Evolutionary conservation across 345 rosid genomes (phyloP).

Genomic region (Salix arbutifolia): DNA sequence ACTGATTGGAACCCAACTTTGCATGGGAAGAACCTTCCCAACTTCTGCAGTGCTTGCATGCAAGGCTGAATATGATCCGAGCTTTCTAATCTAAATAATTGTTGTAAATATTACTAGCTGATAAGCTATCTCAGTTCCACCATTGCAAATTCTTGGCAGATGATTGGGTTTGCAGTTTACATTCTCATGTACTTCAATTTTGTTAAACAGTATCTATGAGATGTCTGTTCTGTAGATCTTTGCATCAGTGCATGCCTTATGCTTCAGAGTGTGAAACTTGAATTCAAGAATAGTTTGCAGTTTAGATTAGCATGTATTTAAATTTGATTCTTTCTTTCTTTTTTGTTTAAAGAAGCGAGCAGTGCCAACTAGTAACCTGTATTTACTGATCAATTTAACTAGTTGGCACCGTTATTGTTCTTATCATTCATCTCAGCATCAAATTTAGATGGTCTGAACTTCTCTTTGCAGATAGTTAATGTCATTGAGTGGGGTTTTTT

Average conservation of each 20-base stretch:
- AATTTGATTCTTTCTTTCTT: no score
- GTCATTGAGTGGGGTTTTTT: conserved; percentile 8
- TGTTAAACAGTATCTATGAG: background rate
- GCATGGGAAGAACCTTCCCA: background rate
- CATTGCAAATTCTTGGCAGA: background rate
- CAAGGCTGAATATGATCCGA: background rate
- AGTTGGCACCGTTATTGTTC: background rate
- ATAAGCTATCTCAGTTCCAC: background rate
- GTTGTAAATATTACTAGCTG: background rate
- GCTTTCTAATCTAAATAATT: background rate
- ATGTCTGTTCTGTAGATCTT: background rate
- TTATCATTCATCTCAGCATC: background rate
- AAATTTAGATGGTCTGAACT: background rate
- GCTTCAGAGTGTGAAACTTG: background rate
- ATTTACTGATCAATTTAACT: background rate
- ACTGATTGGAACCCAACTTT: background rate
- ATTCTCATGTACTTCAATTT: background rate
- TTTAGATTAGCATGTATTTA: background rate
- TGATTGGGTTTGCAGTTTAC: background rate
- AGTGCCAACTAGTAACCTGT: background rate
- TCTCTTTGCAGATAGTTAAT: conserved; percentile 6
- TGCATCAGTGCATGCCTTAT: background rate
- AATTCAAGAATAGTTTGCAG: background rate
- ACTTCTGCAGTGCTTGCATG: background rate
- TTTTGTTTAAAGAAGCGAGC: background rate